Evolutionary conservation across 257 asterid species (phyloP).

Genomic region (Pogostemon cablin): DNA sequence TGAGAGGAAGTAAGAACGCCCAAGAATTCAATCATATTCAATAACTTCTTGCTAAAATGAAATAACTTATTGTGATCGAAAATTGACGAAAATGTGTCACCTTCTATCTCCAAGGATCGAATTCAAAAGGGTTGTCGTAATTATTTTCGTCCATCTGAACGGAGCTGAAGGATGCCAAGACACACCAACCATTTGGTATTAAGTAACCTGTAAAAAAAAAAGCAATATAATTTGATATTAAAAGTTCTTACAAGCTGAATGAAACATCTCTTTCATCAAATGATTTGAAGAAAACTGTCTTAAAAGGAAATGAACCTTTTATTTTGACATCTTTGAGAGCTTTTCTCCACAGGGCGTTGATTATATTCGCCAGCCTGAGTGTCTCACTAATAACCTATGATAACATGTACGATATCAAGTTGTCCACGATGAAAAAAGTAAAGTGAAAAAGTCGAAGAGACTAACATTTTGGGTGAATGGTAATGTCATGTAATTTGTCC

Average conservation of each 20-base stretch:
- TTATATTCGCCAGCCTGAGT: constrained; percentile 75
- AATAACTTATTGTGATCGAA: neutral
- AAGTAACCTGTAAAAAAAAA: constrained; percentile 54
- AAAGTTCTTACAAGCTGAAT: neutral
- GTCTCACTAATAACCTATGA: constrained; percentile 89
- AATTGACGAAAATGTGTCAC: constrained; percentile 35
- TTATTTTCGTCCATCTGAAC: constrained; percentile 83
- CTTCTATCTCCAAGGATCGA: constrained; percentile 97
- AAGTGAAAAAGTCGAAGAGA: neutral
- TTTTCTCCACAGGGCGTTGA: constrained; percentile 99
- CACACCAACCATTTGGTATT: constrained; percentile 96
- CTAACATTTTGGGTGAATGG: constrained; percentile 82
- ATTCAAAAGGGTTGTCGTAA: constrained; percentile 76
- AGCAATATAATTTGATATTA: neutral
- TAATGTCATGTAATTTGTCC: constrained; percentile 84
- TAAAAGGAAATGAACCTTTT: constrained; percentile 52
- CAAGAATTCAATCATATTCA: neutral
- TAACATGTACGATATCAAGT: neutral
- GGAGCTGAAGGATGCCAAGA: constrained; percentile 80
- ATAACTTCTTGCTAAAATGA: too few species aligned
- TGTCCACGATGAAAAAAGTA: neutral
- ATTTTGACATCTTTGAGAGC: constrained; percentile 86
- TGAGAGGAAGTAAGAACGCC: constrained; percentile 21
- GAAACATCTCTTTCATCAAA: neutral
- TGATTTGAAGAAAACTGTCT: neutral